Evolutionary conservation across 371 early-diverging fungal species (phyloP).

Genomic region (Mortierella sp.): DNA sequence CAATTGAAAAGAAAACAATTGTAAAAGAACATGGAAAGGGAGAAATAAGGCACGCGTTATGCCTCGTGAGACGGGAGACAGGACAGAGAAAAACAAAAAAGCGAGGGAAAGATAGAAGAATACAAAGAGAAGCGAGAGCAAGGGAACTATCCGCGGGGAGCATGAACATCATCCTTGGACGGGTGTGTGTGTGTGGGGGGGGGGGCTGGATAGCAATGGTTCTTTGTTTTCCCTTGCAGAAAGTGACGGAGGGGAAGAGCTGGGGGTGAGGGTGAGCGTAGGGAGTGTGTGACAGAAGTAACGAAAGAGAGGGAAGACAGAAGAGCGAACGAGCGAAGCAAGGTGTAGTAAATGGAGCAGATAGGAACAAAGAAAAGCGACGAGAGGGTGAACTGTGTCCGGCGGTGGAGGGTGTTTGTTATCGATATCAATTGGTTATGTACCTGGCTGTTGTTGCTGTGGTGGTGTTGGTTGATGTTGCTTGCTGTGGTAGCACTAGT

Average conservation of each 20-base stretch:
- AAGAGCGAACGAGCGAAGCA: not conserved
- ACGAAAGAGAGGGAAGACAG: not conserved
- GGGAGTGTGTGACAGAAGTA: not conserved
- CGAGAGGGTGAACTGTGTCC: not conserved
- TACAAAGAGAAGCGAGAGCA: not conserved
- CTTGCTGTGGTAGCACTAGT: not conserved
- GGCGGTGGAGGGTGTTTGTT: too few species aligned
- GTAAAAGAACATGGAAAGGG: not conserved
- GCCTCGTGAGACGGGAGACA: slow-evolving; percentile 10
- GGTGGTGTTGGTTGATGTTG: too few species aligned
- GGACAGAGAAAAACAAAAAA: not conserved
- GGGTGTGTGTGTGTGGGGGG: not conserved
- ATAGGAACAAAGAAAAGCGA: not conserved
- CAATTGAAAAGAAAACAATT: not conserved
- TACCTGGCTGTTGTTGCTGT: not conserved
- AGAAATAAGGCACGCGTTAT: not conserved
- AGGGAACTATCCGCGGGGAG: not conserved
- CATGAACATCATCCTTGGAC: not conserved
- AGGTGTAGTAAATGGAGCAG: not conserved
- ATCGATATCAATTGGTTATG: not conserved
- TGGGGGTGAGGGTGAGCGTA: not conserved
- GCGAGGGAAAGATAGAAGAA: not conserved
- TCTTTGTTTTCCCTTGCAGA: not conserved
- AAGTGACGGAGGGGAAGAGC: not conserved
- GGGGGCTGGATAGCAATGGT: not conserved